phyloP scores from a whole-genome alignment of 192 early-diverging fungal genomes.

The Gigaspora rosea region DNA sequence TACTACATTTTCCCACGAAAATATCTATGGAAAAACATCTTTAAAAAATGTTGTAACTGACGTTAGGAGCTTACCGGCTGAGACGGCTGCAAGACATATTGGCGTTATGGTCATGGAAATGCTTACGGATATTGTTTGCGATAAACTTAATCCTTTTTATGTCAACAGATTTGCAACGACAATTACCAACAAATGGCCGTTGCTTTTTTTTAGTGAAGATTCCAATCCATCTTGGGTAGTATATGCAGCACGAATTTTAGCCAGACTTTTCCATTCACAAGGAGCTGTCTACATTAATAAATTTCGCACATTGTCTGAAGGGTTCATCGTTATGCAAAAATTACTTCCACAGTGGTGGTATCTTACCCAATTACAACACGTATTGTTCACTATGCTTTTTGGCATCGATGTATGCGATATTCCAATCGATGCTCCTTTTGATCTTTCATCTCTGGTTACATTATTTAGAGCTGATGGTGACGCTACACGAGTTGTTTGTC shows the following conservation, averaged over 20 bases:
- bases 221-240: conserved; percentile 58
- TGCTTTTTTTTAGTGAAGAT: conserved; percentile 59
- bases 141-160: conserved; percentile 45
- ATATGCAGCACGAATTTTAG: conserved; percentile 53
- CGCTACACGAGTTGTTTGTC: conserved; percentile 35
- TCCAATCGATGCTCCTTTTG: conserved; percentile 48
- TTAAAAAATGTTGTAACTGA: conserved; percentile 18
- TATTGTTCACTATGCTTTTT: conserved; percentile 55
- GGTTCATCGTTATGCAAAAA: conserved; percentile 57
- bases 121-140: conserved; percentile 63
- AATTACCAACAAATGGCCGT: conserved; percentile 66
- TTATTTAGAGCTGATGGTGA: conserved; percentile 39
- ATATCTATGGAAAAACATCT: not conserved
- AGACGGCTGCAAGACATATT: conserved; percentile 11
- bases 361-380: conserved; percentile 56
- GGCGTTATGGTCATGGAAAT: conserved; percentile 63
- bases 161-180: conserved; percentile 56
- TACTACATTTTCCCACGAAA: not conserved
- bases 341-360: conserved; percentile 63
- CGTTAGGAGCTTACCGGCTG: conserved; percentile 1
- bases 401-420: conserved; percentile 56
- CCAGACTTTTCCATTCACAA: conserved; percentile 47
- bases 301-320: conserved; percentile 55
- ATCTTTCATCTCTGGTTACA: conserved; percentile 52
- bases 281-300: conserved; percentile 51